Evolutionary conservation across 1,284 basidiomycete genomes (phyloP), one percentile per base, ranked within the genome.

Genomic region (Ceraceosorus guamensis): DNA sequence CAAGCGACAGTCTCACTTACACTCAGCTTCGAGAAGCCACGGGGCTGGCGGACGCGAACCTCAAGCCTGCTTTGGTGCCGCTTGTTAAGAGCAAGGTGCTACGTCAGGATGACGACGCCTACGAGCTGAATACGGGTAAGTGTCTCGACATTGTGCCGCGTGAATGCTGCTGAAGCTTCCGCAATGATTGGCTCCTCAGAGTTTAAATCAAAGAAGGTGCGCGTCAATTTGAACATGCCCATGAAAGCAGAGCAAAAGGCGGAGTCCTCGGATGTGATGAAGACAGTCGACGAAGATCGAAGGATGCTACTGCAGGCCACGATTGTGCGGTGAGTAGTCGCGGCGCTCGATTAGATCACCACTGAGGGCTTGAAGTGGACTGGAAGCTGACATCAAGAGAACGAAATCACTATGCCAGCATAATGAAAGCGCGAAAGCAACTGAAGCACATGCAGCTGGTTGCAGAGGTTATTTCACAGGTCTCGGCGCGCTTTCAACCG

Each of bases 281-380:
- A 93, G 81, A 88, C 87, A 31, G 92, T 98, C 7, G 93, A 98
- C 67, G 93, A 98, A 79, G 93, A 98, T 76, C 85, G 93, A 61
- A 93, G 95, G 81, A 88, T 95, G 74, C 85, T 95, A 57, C 91
- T 97, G 59, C 95, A 98, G 77, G 93, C 93, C 13, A 93, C 89
- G 13, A 95, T 98, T 70, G 93, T 98, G 51, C 87, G 89, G 87
- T 89, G 75, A 44, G 84, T 71, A 30, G 11, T 6, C 6, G 4
- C 10, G 6, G 37, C 41, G 32, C 33, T 30, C 8, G 48, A 24
- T 10, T 44, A 39, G 32, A 33, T 45, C 50, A 32, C 41, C 41
- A 44, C 16, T 7, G 5, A 16, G 16, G 3, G 6, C 30, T 30
- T 14, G 7, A 18, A 6, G 16, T 8, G 44, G 11, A 46, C 7